These are phyloP conservation scores for Phyllosticta ampelicida DNA, from an alignment of 2,329 filamentous ascomycete genomes.

Conservation along the genomic window DNA sequence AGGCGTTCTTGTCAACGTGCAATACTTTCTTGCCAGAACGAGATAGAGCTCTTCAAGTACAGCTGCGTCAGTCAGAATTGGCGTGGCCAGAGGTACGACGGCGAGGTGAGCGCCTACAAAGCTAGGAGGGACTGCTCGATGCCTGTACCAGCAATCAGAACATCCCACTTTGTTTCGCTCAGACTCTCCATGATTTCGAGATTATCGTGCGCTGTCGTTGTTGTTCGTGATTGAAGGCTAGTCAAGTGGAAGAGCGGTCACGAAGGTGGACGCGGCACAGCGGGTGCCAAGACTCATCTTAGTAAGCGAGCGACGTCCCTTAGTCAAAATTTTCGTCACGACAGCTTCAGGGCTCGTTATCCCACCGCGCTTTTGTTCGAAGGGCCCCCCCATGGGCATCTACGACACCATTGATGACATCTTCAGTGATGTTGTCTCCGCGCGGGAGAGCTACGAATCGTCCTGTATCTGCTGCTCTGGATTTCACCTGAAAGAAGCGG, in stretches of 20 bases:
- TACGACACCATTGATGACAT: conserved; percentile 11
- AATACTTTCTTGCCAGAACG: conserved; percentile 85
- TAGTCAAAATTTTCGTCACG: conserved; percentile 14
- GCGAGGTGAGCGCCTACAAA: conserved; percentile 31
- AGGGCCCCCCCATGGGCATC: neutral
- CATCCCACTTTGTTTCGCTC: conserved; percentile 40
- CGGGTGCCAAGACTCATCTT: conserved; percentile 12
- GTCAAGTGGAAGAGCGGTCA: conserved; percentile 14
- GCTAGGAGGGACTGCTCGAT: conserved; percentile 43
- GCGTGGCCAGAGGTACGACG: conserved; percentile 17
- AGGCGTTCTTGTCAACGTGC: conserved; percentile 77
- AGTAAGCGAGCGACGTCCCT: conserved; percentile 19
- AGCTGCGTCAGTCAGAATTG: conserved; percentile 63
- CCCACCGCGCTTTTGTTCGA: conserved; percentile 22
- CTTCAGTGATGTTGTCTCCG: conserved; percentile 35
- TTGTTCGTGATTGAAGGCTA: conserved; percentile 12
- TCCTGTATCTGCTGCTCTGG: conserved; percentile 44
- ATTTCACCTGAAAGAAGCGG: conserved; percentile 38
- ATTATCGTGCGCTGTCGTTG: conserved; percentile 11
- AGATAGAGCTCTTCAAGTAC: conserved; percentile 65
- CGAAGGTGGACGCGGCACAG: neutral
- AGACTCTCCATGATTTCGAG: conserved; percentile 38
- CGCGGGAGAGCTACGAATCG: conserved; percentile 35
- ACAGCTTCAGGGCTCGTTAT: conserved; percentile 13
- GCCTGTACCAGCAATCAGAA: conserved; percentile 43